Evolutionary conservation across 2,329 filamentous ascomycete genomes (phyloP).

Genomic region (Chrysoporthe austroafricana): DNA sequence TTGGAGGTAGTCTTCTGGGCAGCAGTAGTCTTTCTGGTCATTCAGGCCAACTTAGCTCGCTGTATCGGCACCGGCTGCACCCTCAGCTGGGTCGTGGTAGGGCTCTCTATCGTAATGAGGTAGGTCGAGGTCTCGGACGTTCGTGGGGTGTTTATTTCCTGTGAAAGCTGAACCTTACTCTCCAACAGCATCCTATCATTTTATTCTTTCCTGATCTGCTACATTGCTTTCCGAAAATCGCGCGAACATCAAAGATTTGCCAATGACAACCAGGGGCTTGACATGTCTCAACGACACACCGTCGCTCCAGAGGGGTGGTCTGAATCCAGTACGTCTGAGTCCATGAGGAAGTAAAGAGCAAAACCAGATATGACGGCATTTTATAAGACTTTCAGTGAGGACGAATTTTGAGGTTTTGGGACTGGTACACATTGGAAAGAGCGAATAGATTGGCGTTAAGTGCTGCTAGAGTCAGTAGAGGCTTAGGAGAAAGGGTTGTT

Average conservation of each 20-base stretch:
- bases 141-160: background rate
- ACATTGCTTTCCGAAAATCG: background rate
- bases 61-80: constrained; percentile 9
- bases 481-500: background rate
- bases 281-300: background rate
- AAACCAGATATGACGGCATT: background rate
- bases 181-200: background rate
- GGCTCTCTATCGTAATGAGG: constrained; percentile 12
- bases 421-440: background rate
- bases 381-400: background rate
- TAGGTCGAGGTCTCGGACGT: background rate
- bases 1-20: constrained; percentile 13
- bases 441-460: background rate
- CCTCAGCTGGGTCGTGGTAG: constrained; percentile 12
- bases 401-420: background rate
- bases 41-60: background rate
- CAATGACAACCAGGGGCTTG: background rate
- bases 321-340: background rate
- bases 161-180: background rate
- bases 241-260: constrained; percentile 1
- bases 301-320: background rate
- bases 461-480: background rate
- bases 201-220: constrained; percentile 5
- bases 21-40: constrained; percentile 13
- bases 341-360: background rate